Evolutionary conservation across 1,284 basidiomycete genomes (phyloP).

Genomic region (Naganishia albida): DNA sequence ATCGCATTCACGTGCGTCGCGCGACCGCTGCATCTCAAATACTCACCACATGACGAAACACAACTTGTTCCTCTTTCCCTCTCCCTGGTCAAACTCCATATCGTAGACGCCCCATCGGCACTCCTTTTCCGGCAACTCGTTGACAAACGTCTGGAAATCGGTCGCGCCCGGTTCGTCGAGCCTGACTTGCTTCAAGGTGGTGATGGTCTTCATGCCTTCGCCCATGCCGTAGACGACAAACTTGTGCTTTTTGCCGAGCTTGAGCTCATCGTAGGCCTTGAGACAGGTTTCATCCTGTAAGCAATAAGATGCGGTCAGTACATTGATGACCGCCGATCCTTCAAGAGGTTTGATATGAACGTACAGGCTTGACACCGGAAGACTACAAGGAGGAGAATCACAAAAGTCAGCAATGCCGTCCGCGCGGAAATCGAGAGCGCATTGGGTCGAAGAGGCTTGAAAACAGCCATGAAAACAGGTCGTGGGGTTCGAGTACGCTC

Average conservation of each 20-base stretch:
- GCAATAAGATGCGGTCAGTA: constrained; percentile 33
- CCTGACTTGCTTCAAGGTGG: constrained; percentile 65
- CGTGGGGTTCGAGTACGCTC: too few species aligned
- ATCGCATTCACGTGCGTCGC: not conserved
- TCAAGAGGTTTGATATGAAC: not conserved
- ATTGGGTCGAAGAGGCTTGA: too few species aligned
- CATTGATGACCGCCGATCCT: not conserved
- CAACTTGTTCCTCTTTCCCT: constrained; percentile 87
- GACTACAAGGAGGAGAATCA: constrained; percentile 57
- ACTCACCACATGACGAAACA: constrained; percentile 77
- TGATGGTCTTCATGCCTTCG: constrained; percentile 68
- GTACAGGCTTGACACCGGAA: constrained; percentile 65
- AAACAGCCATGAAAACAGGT: too few species aligned
- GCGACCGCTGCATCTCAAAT: not conserved
- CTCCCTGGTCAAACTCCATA: constrained; percentile 78
- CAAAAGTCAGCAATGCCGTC: not conserved
- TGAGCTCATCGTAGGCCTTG: constrained; percentile 69
- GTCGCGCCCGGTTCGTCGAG: constrained; percentile 38
- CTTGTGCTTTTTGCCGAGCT: constrained; percentile 78
- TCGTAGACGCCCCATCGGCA: constrained; percentile 93
- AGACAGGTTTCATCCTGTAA: constrained; percentile 64
- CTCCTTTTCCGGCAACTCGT: constrained; percentile 70
- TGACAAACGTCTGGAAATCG: constrained; percentile 77
- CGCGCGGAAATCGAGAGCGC: too few species aligned
- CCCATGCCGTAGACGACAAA: constrained; percentile 84